A percentile compares a stretch with the other conserved stretches of the same genome.
Conservation (phyloP, 805 yeast genomes). For the Saturnispora saitoi region DNA sequence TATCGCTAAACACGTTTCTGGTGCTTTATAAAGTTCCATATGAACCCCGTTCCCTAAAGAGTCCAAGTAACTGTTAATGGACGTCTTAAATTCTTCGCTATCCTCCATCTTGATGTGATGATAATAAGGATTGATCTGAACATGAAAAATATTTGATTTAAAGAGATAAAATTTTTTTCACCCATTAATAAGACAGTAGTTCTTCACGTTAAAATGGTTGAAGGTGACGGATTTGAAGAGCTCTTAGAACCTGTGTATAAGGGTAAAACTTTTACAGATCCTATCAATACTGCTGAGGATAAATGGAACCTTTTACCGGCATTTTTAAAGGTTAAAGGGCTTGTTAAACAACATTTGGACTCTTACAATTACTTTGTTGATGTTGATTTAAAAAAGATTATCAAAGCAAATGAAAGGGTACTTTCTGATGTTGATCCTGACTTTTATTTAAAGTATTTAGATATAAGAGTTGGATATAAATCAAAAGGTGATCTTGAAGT, state of each 20-base stretch:
- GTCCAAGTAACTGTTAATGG: conserved; percentile 83
- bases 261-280: conserved; percentile 82
- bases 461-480: conserved; percentile 82
- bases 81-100: conserved; percentile 44
- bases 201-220: conserved; percentile 2
- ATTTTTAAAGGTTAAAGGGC: conserved; percentile 87
- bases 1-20: conserved; percentile 93
- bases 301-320: conserved; percentile 97
- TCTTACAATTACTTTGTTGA: conserved; percentile 97
- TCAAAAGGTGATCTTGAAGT: conserved; percentile 47
- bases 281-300: conserved; percentile 84
- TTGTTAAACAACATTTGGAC: conserved; percentile 94
- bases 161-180: not conserved
- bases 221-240: conserved; percentile 56
- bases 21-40: conserved; percentile 69
- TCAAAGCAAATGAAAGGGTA: conserved; percentile 81
- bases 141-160: not conserved
- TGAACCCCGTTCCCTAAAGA: conserved; percentile 85
- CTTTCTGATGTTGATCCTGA: conserved; percentile 96
- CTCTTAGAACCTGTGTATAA: conserved; percentile 71
- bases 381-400: conserved; percentile 84
- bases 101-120: conserved; percentile 4
- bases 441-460: conserved; percentile 85
- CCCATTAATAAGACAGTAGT: not conserved
- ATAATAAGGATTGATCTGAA: not conserved